Percentiles rank a stretch among this genome's conserved stretches.
These are phyloP conservation scores for Posidonia australis DNA, from an alignment of 106 monocot species.

Conservation along the genomic window DNA sequence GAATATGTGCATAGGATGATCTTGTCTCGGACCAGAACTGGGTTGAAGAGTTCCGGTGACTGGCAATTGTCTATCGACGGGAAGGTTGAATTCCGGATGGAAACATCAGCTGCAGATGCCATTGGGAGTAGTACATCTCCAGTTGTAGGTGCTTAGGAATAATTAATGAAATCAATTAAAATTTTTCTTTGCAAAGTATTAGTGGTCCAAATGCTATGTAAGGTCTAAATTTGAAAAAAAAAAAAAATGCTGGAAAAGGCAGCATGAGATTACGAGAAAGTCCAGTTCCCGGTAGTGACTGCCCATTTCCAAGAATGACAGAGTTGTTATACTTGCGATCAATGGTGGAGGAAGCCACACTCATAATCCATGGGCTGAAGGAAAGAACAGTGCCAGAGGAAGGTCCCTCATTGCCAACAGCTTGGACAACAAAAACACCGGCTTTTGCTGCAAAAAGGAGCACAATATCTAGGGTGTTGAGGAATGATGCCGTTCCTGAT, in stretches of 20 bases:
- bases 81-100: conserved; percentile 18
- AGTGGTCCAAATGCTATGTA: not conserved
- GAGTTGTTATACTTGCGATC: conserved; percentile 67
- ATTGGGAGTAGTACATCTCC: conserved; percentile 27
- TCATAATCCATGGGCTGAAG: conserved; percentile 81
- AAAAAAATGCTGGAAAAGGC: not conserved
- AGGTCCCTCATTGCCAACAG: conserved; percentile 67
- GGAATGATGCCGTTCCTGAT: conserved; percentile 48
- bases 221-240: not conserved
- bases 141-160: conserved; percentile 31
- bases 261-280: conserved; percentile 34
- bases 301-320: conserved; percentile 36
- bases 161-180: not conserved
- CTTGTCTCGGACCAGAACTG: conserved; percentile 36
- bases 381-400: conserved; percentile 42
- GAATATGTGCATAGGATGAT: conserved; percentile 54
- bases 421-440: conserved; percentile 62
- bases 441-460: conserved; percentile 65
- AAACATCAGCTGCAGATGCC: conserved; percentile 46
- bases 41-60: conserved; percentile 29
- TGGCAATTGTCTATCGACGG: conserved; percentile 23
- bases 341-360: conserved; percentile 55
- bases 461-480: conserved; percentile 55
- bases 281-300: conserved; percentile 27
- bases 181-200: too few relatives aligned